These are phyloP conservation scores for Lasiosphaeria miniovina DNA, from an alignment of 495 filamentous ascomycete genomes.

Conservation along the genomic window DNA sequence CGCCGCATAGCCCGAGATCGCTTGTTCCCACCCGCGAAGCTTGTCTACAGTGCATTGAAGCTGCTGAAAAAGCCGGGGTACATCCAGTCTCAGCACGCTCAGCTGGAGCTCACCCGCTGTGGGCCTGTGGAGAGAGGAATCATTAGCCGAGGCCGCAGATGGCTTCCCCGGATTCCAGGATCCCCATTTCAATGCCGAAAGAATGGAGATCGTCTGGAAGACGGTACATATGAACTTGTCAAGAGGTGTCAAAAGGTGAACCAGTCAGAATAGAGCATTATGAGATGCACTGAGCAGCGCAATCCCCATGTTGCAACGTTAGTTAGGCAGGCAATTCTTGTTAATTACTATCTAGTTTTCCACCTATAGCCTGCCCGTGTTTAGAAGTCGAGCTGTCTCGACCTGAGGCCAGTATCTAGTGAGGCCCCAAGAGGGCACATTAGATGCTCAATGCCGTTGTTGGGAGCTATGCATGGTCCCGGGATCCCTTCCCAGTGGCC, in stretches of 20 bases:
- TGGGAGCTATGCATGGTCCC: background rate
- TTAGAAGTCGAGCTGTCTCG: background rate
- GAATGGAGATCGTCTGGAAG: background rate
- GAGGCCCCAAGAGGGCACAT: background rate
- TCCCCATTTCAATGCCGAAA: background rate
- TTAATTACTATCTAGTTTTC: too few relatives aligned
- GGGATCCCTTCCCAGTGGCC: background rate
- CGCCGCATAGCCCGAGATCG: too few relatives aligned
- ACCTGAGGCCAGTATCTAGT: background rate
- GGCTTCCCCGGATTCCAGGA: background rate
- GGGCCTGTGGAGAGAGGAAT: background rate
- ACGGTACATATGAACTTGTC: background rate
- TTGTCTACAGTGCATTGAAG: too few relatives aligned
- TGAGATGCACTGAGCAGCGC: too few relatives aligned
- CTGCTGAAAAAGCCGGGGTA: too few relatives aligned
- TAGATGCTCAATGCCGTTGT: background rate
- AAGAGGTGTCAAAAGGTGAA: background rate
- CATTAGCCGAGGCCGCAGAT: background rate
- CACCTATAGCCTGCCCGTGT: background rate
- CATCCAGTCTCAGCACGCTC: too few relatives aligned
- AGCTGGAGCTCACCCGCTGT: background rate
- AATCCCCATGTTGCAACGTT: too few relatives aligned
- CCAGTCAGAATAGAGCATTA: too few relatives aligned
- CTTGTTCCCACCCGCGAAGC: too few relatives aligned
- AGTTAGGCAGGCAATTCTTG: too few relatives aligned